These are phyloP conservation scores for Lentinula raphanica DNA, from an alignment of 768 basidiomycete genomes.

Conservation along the genomic window DNA sequence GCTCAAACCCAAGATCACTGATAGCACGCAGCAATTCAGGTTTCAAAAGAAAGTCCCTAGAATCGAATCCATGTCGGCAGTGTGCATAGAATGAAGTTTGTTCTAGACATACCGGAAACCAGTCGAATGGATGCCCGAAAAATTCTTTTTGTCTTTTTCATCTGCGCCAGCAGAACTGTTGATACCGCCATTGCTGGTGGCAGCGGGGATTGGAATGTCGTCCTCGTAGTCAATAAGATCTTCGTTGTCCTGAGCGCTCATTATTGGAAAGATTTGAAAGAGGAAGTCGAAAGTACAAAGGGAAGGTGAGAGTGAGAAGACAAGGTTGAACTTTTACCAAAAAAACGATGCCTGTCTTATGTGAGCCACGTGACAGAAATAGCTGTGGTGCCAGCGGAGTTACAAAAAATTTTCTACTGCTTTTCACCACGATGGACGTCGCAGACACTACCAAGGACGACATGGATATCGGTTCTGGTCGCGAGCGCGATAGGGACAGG, in stretches of 20 bases:
- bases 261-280: constrained; percentile 28
- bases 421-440: constrained; percentile 51
- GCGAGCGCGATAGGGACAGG: constrained; percentile 32
- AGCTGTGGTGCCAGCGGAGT: not conserved
- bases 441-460: constrained; percentile 55
- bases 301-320: not conserved
- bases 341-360: not conserved
- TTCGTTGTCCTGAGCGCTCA: constrained; percentile 84
- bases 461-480: constrained; percentile 26
- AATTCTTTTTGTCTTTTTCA: constrained; percentile 94
- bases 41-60: constrained; percentile 95
- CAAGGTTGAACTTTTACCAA: too few relatives aligned
- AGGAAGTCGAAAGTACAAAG: constrained; percentile 12
- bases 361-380: not conserved
- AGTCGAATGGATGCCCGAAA: constrained; percentile 99
- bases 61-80: constrained; percentile 16
- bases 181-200: constrained; percentile 43
- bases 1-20: constrained; percentile 99
- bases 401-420: not conserved
- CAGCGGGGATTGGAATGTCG: constrained; percentile 59
- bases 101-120: constrained; percentile 78
- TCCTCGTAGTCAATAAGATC: constrained; percentile 95
- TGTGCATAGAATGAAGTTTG: constrained; percentile 11
- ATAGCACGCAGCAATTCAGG: constrained; percentile 96
- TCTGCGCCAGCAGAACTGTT: constrained; percentile 49